These are phyloP conservation scores for Fusarium algeriense DNA, from an alignment of 2,329 filamentous ascomycete genomes.

Conservation along the genomic window DNA sequence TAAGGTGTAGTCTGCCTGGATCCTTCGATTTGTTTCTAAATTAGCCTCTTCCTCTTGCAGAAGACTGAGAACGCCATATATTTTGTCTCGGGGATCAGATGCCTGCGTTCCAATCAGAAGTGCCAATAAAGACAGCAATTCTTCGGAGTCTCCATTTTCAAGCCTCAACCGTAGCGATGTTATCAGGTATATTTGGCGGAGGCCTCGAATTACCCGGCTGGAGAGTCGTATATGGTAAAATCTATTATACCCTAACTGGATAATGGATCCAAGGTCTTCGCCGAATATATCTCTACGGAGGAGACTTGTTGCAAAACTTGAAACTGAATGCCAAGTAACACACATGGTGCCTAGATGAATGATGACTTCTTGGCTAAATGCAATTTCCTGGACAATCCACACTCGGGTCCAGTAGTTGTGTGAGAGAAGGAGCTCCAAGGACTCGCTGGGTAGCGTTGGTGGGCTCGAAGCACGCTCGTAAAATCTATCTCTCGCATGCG, in stretches of 20 bases:
- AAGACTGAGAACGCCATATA: not conserved
- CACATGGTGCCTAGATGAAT: not conserved
- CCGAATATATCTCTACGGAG: too few species aligned
- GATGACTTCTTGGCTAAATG: not conserved
- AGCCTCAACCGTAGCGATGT: not conserved
- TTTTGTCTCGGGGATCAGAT: not conserved
- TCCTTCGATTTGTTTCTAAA: not conserved
- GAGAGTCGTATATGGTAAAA: not conserved
- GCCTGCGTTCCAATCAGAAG: not conserved
- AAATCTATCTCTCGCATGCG: not conserved
- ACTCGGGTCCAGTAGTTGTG: not conserved
- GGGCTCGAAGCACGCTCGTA: not conserved
- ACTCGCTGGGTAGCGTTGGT: not conserved
- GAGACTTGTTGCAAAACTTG: not conserved
- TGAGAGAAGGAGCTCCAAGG: not conserved
- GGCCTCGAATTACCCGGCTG: not conserved
- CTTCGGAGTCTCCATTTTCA: not conserved
- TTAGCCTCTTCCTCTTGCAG: not conserved
- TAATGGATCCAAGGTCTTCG: too few species aligned
- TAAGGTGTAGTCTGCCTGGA: not conserved
- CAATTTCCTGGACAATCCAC: not conserved
- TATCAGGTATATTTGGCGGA: not conserved
- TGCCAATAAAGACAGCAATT: not conserved
- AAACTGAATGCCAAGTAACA: not conserved
- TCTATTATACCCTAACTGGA: not conserved